Conservation (phyloP, 169 alveolate genomes). For the Eimeria necatrix region DNA sequence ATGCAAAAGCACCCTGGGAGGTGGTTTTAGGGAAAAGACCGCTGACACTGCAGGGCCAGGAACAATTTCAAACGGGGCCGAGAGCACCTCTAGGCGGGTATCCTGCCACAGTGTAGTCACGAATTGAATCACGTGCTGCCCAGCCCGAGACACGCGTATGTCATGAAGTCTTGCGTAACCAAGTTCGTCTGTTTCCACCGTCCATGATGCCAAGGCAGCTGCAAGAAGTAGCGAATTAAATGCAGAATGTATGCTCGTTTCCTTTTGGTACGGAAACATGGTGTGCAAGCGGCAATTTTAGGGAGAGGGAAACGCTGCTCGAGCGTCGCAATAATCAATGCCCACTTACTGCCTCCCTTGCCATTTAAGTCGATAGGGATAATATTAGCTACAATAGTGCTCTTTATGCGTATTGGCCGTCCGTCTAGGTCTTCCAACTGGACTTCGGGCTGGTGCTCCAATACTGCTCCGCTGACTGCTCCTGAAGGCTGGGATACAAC, state of each 20-base stretch:
- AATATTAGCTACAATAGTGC: constrained; percentile 10
- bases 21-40: constrained; percentile 29
- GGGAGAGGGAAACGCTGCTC: too few relatives aligned
- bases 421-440: constrained; percentile 51
- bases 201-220: constrained; percentile 55
- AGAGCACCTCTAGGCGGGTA: constrained; percentile 60
- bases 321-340: too few relatives aligned
- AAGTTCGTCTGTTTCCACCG: constrained; percentile 33
- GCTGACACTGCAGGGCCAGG: constrained; percentile 68
- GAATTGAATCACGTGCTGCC: constrained; percentile 43
- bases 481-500: constrained; percentile 60
- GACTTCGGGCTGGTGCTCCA: constrained; percentile 66
- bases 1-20: constrained; percentile 44
- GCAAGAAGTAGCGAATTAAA: background rate
- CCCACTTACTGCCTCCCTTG: background rate
- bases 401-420: constrained; percentile 8
- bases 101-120: constrained; percentile 64
- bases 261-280: background rate
- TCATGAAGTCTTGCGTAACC: constrained; percentile 54
- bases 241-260: background rate
- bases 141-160: constrained; percentile 38
- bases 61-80: constrained; percentile 59
- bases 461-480: constrained; percentile 31
- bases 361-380: background rate
- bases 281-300: too few relatives aligned